A percentile compares a stretch with the other conserved stretches of the same genome.
phyloP scores from a whole-genome alignment of 805 yeast genomes.

The Kazachstania psychrophila region DNA sequence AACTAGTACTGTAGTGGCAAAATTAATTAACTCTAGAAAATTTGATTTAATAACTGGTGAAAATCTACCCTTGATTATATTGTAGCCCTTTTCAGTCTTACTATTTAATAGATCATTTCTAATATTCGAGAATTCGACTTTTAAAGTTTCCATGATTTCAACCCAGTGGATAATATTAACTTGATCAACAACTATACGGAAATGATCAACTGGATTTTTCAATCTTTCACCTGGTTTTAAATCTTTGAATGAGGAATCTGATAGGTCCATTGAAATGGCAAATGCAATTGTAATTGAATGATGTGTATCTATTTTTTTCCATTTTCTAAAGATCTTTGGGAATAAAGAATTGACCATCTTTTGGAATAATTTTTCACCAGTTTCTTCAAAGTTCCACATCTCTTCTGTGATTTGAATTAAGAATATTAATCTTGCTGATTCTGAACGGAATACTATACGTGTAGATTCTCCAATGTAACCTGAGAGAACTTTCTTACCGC shows the following conservation, averaged over 20 bases:
- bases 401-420: conserved; percentile 85
- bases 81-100: conserved; percentile 27
- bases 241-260: conserved; percentile 43
- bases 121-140: conserved; percentile 78
- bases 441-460: conserved; percentile 79
- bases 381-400: conserved; percentile 97
- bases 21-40: conserved; percentile 73
- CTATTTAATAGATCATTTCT: conserved; percentile 57
- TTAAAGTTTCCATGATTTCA: conserved; percentile 76
- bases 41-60: conserved; percentile 88
- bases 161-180: conserved; percentile 85
- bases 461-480: conserved; percentile 70
- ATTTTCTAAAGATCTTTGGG: conserved; percentile 78
- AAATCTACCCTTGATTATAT: conserved; percentile 47
- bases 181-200: conserved; percentile 90
- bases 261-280: conserved; percentile 59
- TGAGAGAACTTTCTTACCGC: conserved; percentile 63
- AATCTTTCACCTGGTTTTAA: conserved; percentile 66
- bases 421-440: conserved; percentile 75
- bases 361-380: conserved; percentile 89
- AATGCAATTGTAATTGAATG: conserved; percentile 89
- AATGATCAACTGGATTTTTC: conserved; percentile 63
- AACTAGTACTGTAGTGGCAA: conserved; percentile 68
- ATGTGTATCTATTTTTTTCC: conserved; percentile 82
- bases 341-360: conserved; percentile 85